Evolutionary conservation across 441 rosid genomes (phyloP).

Genomic region (Gossypium lobatum): DNA sequence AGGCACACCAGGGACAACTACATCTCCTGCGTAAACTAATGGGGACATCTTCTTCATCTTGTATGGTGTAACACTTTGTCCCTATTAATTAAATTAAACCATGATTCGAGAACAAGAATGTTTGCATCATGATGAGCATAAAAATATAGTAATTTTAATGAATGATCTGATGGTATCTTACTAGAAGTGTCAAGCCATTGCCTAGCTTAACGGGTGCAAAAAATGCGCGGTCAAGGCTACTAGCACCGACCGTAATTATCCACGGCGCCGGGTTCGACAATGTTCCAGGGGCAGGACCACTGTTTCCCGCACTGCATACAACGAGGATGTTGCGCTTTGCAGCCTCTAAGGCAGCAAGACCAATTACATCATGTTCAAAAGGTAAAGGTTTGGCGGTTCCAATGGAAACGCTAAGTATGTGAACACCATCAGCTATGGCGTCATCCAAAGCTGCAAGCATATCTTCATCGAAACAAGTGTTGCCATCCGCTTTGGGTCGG

Average conservation of each 20-base stretch:
- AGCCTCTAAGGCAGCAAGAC: slow-evolving; percentile 65
- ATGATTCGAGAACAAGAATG: not conserved
- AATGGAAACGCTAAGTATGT: slow-evolving; percentile 59
- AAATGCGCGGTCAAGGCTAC: slow-evolving; percentile 64
- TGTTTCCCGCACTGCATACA: slow-evolving; percentile 60
- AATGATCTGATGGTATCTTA: slow-evolving; percentile 12
- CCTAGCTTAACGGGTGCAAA: slow-evolving; percentile 44
- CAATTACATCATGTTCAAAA: slow-evolving; percentile 39
- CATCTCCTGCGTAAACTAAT: slow-evolving; percentile 58
- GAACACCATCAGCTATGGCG: slow-evolving; percentile 69
- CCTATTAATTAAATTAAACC: slow-evolving; percentile 31
- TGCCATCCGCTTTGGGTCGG: slow-evolving; percentile 31
- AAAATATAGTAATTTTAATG: not conserved
- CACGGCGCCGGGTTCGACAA: slow-evolving; percentile 69
- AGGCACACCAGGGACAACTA: slow-evolving; percentile 28
- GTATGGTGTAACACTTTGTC: slow-evolving; percentile 54
- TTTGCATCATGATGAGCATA: not conserved
- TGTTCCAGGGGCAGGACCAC: slow-evolving; percentile 53
- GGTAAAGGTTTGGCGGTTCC: slow-evolving; percentile 12
- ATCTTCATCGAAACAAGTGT: slow-evolving; percentile 49
- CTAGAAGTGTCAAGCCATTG: slow-evolving; percentile 46
- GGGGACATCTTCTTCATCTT: slow-evolving; percentile 36
- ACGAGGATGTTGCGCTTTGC: slow-evolving; percentile 48
- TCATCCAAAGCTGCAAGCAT: slow-evolving; percentile 82
- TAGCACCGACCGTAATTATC: slow-evolving; percentile 76